Conservation (phyloP, 148 eudicot genomes). For the Camellia lanceoleosa region DNA sequence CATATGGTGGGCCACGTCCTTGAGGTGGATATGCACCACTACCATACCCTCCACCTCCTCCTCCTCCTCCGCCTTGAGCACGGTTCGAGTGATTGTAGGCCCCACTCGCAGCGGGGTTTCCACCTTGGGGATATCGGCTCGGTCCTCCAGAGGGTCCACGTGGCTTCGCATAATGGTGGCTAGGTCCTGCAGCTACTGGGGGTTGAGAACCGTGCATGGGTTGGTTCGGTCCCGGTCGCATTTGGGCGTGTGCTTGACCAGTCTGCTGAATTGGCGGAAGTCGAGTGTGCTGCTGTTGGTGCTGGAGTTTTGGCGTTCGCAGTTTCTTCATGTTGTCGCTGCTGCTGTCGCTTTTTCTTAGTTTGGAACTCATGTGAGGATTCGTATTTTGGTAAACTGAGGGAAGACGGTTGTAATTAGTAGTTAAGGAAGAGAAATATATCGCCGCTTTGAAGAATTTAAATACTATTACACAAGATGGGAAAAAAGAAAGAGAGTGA, state of each 20-base stretch:
- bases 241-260: constrained; percentile 59
- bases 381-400: constrained; percentile 80
- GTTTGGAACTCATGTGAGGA: constrained; percentile 86
- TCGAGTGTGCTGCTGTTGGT: constrained; percentile 65
- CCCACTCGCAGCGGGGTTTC: constrained; percentile 44
- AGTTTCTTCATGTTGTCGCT: constrained; percentile 72
- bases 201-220: constrained; percentile 58
- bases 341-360: constrained; percentile 83
- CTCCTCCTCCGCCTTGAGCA: constrained; percentile 44
- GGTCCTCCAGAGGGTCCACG: constrained; percentile 69
- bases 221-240: constrained; percentile 56
- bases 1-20: constrained; percentile 61
- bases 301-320: constrained; percentile 76
- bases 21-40: constrained; percentile 65
- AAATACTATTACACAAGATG: not conserved
- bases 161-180: constrained; percentile 67
- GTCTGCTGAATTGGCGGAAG: constrained; percentile 69
- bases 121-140: constrained; percentile 54
- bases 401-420: not conserved
- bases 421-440: no score
- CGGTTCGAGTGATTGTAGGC: constrained; percentile 56
- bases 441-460: not conserved
- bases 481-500: not conserved
- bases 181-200: constrained; percentile 46
- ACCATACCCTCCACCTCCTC: constrained; percentile 46